Base-by-base conservation (phyloP, 805 yeast species). In the Saturnispora serradocipensis region DNA sequence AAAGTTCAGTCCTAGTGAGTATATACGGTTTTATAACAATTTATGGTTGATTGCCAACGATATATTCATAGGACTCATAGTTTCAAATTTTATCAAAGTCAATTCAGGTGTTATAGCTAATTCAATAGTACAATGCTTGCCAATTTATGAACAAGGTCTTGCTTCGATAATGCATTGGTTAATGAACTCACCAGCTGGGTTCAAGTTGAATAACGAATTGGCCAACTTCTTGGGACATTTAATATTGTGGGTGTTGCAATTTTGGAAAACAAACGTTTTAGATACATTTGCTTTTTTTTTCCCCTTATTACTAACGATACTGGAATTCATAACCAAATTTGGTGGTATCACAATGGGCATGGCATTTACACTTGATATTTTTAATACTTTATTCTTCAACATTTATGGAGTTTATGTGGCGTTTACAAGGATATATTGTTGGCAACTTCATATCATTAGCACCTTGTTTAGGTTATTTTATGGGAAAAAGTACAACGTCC, bases 101-200 rank as follows among this genome's bases (percentile, higher is more conserved):
- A 46, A 64, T 46, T 64, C 60, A 25, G 38, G 39, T 4, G 18
- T 30, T 1, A 48, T 64, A 22, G 56, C 56, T 3, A 6, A 15
- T 3, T 39, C 34, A 1, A 35, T 59, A 1, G 45, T 51, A 4
- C 10, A 20, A 0, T 10, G 36, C 67, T 24, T 77, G 71, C 5
- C 70, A 68, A 49, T 64, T 68, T 53, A 61, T 50, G 62, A 64
- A 63, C 58, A 0, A 47, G 35, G 10, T 54, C 66, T 27, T 58
- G 67, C 73, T 18, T 54, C 62, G 2, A 63, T 82, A 38, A 80
- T 90, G 3, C 57, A 70, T 0, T 86, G 95, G 90, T 72, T 93
- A 36, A 88, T 89, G 72, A 76, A 81, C 54, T 86, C 90, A 60
- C 99, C 99, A 0, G 96, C 91, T 15, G 99, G 99, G 4, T 81